Evolutionary conservation across 306 rosid species (phyloP), one percentile per base, ranked within the genome.

Genomic region (Vigna radiata): DNA sequence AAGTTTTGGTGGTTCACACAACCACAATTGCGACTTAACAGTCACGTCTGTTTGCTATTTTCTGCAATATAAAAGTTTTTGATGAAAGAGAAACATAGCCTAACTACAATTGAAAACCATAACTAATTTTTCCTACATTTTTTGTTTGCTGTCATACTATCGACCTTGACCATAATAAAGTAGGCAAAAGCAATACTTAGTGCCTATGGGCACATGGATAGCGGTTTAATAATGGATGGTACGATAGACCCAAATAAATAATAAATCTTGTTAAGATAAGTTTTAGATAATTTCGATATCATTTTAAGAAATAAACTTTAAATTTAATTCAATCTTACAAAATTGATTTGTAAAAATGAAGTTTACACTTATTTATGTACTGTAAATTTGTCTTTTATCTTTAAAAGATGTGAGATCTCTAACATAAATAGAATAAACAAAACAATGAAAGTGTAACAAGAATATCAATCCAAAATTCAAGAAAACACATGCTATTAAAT

Each of bases 51-150:
- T 9, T 54, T 5, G 18, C 29, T 8, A 54, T 54, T 54, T 54
- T 54, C 15, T 54, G 5, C 61, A 9, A 54, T 19, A 53, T 41
- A 41, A 41, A 41, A 41, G 13, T 41, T 18, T 17, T 5, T 3
- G 6, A 17, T 53, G 46, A 41, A 41, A 41, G 46, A 8, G 59
- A 53, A 18, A 18, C 53, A 5, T 48, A 58, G 1, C 17, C 0
- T 7, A 9, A 23, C 6, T 6, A 56, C 31, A 58, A 58, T 25
- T 23, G 14, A 23, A 54, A 19, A 19, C 18, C 13, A 5, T 27
- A 7, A 39, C 43, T 50, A 63, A 37, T 53, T 53, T 78, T 77
- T 58, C 76, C 25, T 56, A 47, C 1, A 23, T 37, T 29, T 33
- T 5, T 60, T 29, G 23, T 7, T 41, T 7, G 37, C 50, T 37